phyloP scores from a whole-genome alignment of 164 flowering plant genomes.

The Liquidambar formosana region DNA sequence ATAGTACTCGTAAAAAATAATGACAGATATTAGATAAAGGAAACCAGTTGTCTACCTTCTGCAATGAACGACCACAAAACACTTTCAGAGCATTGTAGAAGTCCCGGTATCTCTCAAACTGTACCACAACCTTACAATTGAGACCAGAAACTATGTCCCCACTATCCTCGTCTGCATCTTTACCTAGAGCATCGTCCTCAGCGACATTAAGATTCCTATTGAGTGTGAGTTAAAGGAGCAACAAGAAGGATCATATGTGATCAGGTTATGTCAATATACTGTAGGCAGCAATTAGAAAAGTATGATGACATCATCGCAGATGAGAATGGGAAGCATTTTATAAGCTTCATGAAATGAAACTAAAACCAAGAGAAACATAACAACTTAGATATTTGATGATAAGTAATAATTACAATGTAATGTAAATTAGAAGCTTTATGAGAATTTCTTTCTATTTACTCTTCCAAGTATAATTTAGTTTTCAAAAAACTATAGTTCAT shows the following conservation, averaged over 20 bases:
- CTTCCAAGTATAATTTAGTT: too few relatives aligned
- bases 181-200: slow-evolving; percentile 71
- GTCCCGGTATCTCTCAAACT: slow-evolving; percentile 67
- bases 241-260: slow-evolving; percentile 1
- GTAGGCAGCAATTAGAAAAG: background rate
- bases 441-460: too few relatives aligned
- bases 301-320: background rate
- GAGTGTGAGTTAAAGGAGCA: slow-evolving; percentile 5
- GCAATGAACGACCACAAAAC: slow-evolving; percentile 81
- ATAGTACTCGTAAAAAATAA: background rate
- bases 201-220: slow-evolving; percentile 88
- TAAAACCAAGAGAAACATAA: background rate
- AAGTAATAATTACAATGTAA: too few relatives aligned
- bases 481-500: too few relatives aligned
- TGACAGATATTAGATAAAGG: background rate
- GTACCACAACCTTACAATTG: slow-evolving; percentile 82
- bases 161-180: slow-evolving; percentile 48
- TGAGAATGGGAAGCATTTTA: background rate
- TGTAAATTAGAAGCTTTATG: too few relatives aligned
- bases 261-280: slow-evolving; percentile 5
- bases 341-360: background rate
- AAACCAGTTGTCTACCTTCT: slow-evolving; percentile 54
- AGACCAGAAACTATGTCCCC: slow-evolving; percentile 68
- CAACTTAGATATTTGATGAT: too few relatives aligned
- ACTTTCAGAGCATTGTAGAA: slow-evolving; percentile 72